Percentiles rank a stretch among this genome's conserved stretches.
Conservation (phyloP, 176 grass and related monocot genomes). For the Phragmites australis region DNA sequence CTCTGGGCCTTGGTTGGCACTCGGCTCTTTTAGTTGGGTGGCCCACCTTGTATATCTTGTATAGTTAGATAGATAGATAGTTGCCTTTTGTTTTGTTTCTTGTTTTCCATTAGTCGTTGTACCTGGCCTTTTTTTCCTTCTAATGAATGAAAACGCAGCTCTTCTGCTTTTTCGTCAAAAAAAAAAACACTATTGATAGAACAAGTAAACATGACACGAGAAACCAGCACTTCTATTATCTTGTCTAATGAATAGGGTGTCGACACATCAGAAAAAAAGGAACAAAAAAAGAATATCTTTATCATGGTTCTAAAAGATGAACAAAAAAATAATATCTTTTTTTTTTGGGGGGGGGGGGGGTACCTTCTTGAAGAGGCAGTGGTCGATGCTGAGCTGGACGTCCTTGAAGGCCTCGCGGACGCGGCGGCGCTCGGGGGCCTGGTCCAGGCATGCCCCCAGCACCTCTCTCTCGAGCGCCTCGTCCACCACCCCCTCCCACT, state of each 20-base stretch:
- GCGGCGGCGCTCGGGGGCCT: slow-evolving; percentile 69
- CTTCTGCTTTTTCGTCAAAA: too few species aligned
- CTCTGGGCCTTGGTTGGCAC: too few species aligned
- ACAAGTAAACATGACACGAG: neutral
- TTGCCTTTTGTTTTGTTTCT: too few species aligned
- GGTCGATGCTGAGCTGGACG: slow-evolving; percentile 74
- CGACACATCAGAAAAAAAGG: neutral
- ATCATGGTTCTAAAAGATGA: neutral
- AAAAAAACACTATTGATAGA: too few species aligned
- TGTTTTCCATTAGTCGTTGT: too few species aligned
- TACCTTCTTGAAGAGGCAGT: slow-evolving; percentile 92
- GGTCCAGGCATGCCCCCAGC: slow-evolving; percentile 63
- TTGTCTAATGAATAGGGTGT: neutral
- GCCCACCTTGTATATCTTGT: too few species aligned
- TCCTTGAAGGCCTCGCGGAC: slow-evolving; percentile 85
- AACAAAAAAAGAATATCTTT: neutral
- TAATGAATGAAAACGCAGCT: too few species aligned
- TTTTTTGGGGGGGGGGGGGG: too few species aligned
- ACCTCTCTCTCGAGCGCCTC: slow-evolving; percentile 61
- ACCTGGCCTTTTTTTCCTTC: too few species aligned
- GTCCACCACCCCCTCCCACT: slow-evolving; percentile 71
- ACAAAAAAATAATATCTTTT: too few species aligned
- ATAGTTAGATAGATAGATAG: too few species aligned
- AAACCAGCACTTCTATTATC: neutral
- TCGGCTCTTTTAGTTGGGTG: too few species aligned